phyloP scores from a whole-genome alignment of 257 asterid genomes.

The Przewalskia tangutica region DNA sequence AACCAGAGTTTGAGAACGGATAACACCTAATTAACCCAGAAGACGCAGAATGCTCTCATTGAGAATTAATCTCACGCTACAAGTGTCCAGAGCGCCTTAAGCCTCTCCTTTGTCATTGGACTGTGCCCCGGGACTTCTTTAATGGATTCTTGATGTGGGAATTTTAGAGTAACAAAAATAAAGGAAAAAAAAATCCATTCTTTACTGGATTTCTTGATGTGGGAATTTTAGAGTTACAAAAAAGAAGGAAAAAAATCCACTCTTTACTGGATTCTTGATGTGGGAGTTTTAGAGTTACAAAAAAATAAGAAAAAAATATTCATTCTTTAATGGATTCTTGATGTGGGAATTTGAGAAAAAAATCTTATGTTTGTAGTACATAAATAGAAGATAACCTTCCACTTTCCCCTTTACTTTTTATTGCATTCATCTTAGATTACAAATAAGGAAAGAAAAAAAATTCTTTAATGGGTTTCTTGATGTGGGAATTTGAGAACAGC shows the following conservation, averaged over 20 bases:
- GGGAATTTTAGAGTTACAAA: no score
- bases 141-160: not conserved
- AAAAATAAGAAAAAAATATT: not conserved
- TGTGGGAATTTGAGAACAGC: not conserved
- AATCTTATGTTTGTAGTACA: not conserved
- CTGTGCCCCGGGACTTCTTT: no score
- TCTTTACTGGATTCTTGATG: not conserved
- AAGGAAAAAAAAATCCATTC: not conserved
- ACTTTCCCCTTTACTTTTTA: not conserved
- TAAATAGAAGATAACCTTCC: not conserved
- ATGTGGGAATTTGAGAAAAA: not conserved
- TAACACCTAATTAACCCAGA: no score
- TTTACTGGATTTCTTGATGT: not conserved
- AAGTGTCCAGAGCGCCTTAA: no score
- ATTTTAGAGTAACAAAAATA: not conserved
- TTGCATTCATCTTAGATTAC: no score
- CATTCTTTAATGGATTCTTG: not conserved
- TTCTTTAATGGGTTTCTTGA: slow-evolving; percentile 1
- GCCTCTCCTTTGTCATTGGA: no score
- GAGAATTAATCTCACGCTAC: no score
- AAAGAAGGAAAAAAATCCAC: not conserved
- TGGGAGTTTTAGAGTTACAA: not conserved
- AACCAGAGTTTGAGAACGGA: no score
- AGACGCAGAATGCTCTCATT: no score
- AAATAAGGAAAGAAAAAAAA: not conserved